These are phyloP conservation scores for Trypanosoma platydactyli DNA, from an alignment of 208 protist genomes.

Conservation along the genomic window DNA sequence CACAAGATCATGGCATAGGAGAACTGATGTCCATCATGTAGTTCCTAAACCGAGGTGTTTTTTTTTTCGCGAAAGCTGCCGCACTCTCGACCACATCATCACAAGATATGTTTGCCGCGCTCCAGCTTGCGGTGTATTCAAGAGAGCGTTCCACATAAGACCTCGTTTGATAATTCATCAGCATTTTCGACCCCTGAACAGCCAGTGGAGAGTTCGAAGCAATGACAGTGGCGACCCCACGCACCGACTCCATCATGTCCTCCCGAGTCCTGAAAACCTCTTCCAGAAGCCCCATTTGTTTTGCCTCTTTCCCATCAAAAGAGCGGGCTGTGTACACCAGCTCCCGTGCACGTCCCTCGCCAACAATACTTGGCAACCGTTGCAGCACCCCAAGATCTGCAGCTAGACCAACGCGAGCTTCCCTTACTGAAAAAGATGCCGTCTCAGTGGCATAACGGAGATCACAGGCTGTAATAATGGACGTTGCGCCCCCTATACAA, in stretches of 20 bases:
- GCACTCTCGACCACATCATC: slow-evolving; percentile 62
- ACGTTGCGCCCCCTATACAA: slow-evolving; percentile 77
- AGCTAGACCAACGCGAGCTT: slow-evolving; percentile 65
- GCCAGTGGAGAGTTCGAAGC: slow-evolving; percentile 65
- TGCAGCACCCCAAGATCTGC: slow-evolving; percentile 78
- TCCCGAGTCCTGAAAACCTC: slow-evolving; percentile 51
- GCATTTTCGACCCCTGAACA: slow-evolving; percentile 73
- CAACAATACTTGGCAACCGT: slow-evolving; percentile 61
- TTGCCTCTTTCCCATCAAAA: slow-evolving; percentile 45
- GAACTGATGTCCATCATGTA: slow-evolving; percentile 41
- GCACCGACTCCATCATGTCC: slow-evolving; percentile 43
- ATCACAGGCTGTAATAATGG: slow-evolving; percentile 67
- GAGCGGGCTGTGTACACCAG: slow-evolving; percentile 59
- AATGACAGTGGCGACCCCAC: slow-evolving; percentile 40
- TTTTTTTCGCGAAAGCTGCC: slow-evolving; percentile 51
- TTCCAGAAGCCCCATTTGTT: slow-evolving; percentile 54
- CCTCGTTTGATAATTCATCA: slow-evolving; percentile 63
- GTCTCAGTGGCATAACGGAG: slow-evolving; percentile 54
- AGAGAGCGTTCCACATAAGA: slow-evolving; percentile 39
- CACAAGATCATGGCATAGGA: background rate
- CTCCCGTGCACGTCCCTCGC: slow-evolving; percentile 66
- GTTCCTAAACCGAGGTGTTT: slow-evolving; percentile 54
- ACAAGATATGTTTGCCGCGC: slow-evolving; percentile 53
- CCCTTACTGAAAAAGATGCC: slow-evolving; percentile 59
- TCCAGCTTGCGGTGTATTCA: slow-evolving; percentile 64